phyloP scores from a whole-genome alignment of 148 eudicot genomes.

The Silene uniflora region DNA sequence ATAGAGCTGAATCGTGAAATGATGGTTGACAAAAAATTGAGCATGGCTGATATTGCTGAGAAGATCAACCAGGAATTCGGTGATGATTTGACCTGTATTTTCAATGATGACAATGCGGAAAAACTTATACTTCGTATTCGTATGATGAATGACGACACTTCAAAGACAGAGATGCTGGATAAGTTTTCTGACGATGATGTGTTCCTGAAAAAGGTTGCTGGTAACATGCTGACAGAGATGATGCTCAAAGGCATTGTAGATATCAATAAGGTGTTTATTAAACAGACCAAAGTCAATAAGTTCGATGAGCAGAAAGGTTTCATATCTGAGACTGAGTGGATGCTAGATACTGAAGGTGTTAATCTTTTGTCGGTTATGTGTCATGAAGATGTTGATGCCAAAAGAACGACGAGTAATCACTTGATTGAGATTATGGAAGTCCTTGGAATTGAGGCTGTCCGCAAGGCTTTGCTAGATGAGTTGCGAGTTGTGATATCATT shows the following conservation, averaged over 20 bases:
- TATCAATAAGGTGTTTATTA: constrained; percentile 94
- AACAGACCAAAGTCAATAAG: constrained; percentile 65
- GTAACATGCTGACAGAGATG: constrained; percentile 99
- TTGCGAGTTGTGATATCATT: constrained; percentile 94
- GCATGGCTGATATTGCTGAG: constrained; percentile 97
- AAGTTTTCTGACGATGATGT: constrained; percentile 99
- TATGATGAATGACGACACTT: constrained; percentile 94
- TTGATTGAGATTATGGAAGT: constrained; percentile 97
- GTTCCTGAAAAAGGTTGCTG: constrained; percentile 85
- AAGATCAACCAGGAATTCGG: constrained; percentile 91
- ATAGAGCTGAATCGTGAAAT: constrained; percentile 92
- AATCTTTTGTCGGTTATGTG: constrained; percentile 93
- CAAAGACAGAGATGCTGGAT: constrained; percentile 78
- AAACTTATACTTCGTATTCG: constrained; percentile 93
- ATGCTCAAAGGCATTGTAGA: constrained; percentile 90
- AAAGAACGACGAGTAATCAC: constrained; percentile 89
- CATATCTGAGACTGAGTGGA: constrained; percentile 85
- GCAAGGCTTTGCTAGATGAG: constrained; percentile 87
- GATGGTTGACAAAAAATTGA: constrained; percentile 98
- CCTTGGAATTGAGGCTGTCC: constrained; percentile 95
- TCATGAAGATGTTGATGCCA: constrained; percentile 90
- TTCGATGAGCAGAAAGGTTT: constrained; percentile 85
- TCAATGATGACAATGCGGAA: constrained; percentile 94
- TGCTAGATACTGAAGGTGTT: constrained; percentile 98
- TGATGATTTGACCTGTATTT: constrained; percentile 87